Evolutionary conservation across 2,329 filamentous ascomycete species (phyloP).

Genomic region (Trichoderma lentiforme): DNA sequence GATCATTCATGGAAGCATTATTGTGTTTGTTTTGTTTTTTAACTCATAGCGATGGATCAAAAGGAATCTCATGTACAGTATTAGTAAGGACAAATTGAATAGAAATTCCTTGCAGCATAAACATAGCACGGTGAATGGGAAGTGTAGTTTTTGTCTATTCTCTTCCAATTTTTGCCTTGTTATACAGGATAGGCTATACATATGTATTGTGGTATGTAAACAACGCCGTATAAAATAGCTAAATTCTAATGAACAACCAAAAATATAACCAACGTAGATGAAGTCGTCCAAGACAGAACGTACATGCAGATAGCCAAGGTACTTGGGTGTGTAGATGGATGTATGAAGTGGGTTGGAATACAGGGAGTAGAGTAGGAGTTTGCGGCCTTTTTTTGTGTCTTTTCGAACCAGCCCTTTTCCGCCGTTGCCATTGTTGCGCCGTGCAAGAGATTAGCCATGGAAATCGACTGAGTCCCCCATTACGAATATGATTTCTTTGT

Average conservation of each 20-base stretch:
- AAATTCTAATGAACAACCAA: constrained; percentile 8
- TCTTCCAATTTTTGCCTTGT: neutral
- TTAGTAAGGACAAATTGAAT: neutral
- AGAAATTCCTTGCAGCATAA: neutral
- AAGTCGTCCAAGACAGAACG: neutral
- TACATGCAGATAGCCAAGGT: neutral
- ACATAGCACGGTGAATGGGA: neutral
- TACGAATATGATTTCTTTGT: neutral
- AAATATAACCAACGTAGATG: neutral
- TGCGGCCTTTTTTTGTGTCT: neutral
- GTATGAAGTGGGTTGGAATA: neutral
- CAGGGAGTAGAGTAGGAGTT: neutral
- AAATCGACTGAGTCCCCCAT: neutral
- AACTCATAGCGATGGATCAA: neutral
- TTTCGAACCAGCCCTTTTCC: neutral
- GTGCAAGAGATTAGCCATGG: neutral
- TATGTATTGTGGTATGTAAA: constrained; percentile 1
- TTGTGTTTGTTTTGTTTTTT: neutral
- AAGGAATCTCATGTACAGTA: neutral
- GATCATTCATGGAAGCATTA: neutral
- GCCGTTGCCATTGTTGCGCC: neutral
- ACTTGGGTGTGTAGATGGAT: neutral
- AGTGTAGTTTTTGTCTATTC: neutral
- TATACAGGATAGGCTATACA: neutral
- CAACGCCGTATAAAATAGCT: constrained; percentile 5